Conservation (phyloP, 1,139 yeast species). For the Yamadazyma atlantica region DNA sequence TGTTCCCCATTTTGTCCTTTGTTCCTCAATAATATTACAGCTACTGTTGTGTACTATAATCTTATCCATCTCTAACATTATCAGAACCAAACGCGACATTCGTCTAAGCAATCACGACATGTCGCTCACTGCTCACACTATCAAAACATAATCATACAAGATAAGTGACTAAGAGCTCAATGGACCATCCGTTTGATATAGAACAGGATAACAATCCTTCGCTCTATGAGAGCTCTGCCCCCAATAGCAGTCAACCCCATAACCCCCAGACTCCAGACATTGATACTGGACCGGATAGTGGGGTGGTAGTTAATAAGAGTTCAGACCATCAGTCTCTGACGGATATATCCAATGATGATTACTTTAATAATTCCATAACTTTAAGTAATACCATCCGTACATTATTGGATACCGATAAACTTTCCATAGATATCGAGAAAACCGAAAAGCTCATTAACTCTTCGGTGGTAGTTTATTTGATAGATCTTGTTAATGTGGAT, state of each 20-base stretch:
- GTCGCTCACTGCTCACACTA: background rate
- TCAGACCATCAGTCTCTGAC: conserved; percentile 2
- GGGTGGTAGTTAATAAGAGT: background rate
- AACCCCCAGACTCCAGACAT: too few relatives aligned
- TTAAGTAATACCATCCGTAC: conserved; percentile 37
- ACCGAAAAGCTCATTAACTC: conserved; percentile 41
- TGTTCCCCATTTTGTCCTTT: too few relatives aligned
- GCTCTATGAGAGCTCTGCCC: conserved; percentile 35
- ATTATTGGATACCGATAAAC: conserved; percentile 27
- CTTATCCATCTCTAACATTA: too few relatives aligned
- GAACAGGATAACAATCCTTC: conserved; percentile 53
- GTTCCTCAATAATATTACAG: too few relatives aligned
- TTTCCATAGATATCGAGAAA: conserved; percentile 31
- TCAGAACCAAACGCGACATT: too few relatives aligned
- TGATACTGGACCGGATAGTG: background rate
- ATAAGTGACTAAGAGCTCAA: background rate
- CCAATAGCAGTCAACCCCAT: conserved; percentile 26
- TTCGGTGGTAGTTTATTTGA: conserved; percentile 42
- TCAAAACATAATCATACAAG: background rate
- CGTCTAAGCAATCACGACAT: too few relatives aligned
- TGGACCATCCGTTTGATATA: conserved; percentile 29
- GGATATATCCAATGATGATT: conserved; percentile 14
- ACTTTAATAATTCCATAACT: conserved; percentile 37
- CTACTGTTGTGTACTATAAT: too few relatives aligned
- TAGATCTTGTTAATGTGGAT: conserved; percentile 19